phyloP scores from a whole-genome alignment of 176 grass and related monocot genomes.

The Alloteropsis semialata region DNA sequence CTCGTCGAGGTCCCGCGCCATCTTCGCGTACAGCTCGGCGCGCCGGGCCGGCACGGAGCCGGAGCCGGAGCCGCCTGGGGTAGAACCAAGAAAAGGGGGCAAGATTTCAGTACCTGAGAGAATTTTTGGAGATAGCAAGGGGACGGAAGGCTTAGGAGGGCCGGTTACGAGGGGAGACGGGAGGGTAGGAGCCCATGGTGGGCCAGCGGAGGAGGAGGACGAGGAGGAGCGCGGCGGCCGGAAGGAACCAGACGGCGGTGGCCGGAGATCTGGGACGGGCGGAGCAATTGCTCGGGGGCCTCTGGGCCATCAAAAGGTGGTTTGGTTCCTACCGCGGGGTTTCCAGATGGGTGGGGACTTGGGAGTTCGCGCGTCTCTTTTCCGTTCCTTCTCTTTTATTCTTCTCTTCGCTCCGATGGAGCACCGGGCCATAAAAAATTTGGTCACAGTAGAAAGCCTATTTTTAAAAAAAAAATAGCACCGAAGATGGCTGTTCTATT shows the following conservation, averaged over 20 bases:
- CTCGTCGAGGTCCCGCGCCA: slow-evolving; percentile 76
- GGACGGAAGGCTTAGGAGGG: neutral
- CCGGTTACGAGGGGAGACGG: neutral
- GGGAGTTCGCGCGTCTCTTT: too few relatives aligned
- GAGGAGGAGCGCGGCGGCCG: slow-evolving; percentile 41
- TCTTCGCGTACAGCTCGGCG: slow-evolving; percentile 65
- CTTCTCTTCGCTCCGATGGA: too few relatives aligned
- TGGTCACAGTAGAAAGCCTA: too few relatives aligned
- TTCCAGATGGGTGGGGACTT: neutral
- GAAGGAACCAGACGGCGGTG: slow-evolving; percentile 54
- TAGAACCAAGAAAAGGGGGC: neutral
- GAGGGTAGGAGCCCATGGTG: slow-evolving; percentile 42
- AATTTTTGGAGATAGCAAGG: too few relatives aligned
- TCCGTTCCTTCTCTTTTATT: too few relatives aligned
- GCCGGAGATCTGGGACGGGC: slow-evolving; percentile 42
- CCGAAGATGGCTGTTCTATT: too few relatives aligned
- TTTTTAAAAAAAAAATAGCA: too few relatives aligned
- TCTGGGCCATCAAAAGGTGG: slow-evolving; percentile 29
- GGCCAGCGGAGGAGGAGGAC: slow-evolving; percentile 41
- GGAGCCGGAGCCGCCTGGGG: slow-evolving; percentile 30
- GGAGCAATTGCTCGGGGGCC: slow-evolving; percentile 1
- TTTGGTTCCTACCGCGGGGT: neutral
- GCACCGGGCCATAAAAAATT: too few relatives aligned
- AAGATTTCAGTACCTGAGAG: neutral
- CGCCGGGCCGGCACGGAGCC: slow-evolving; percentile 50